Base-by-base conservation (phyloP, 1,139 yeast species). In the Eremothecium gossypii region DNA sequence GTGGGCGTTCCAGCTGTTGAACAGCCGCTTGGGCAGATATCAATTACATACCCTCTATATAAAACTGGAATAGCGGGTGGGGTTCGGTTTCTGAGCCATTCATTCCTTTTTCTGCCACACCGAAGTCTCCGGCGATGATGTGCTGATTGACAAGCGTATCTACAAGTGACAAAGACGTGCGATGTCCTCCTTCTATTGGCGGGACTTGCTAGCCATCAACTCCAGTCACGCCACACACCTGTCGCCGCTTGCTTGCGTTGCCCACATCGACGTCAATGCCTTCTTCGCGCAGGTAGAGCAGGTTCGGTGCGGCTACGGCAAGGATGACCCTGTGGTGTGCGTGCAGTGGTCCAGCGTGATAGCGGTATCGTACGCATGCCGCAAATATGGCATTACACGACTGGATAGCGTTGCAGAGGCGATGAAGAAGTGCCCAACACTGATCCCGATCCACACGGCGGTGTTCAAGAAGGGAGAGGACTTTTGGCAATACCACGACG, bases 231-330 rank as follows among this genome's bases (percentile, higher is more conserved):
- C 57, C 13, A 66, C 86, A 2, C 79, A 73, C 56, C 52, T 55
- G 6, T 80, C 89, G 52, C 87, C 91, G 1, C 64, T 91, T n/a
- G 71, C 96, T 0, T 83, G 83, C 11, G 74, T 91, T 37, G 89
- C 83, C 2, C 93, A 87, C 53, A 73, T 91, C 31, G 98, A 91
- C 63, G 73, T 86, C 51, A 95, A 91, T 64, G 96, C 97, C 10
- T 91, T 89, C 62, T 91, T 84, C 63, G 95, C 98, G 0, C 98
- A 91, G 57, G 93, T 83, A 30, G 97, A 91, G 55, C 93, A 83
- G 53, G 68, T 84, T 7, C 65, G 96, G 36, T 69, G 86, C 20
- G 80, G 80, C 0, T 64, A 82, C 9, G 64, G 77, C 1, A 68
- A 68, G 1, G 76, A 77, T 1, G 89, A 79, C 46, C 97, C 98